Evolutionary conservation across 2,329 filamentous ascomycete genomes (phyloP), one percentile per base, ranked within the genome.

Genomic region (Eurotiales sp.): DNA sequence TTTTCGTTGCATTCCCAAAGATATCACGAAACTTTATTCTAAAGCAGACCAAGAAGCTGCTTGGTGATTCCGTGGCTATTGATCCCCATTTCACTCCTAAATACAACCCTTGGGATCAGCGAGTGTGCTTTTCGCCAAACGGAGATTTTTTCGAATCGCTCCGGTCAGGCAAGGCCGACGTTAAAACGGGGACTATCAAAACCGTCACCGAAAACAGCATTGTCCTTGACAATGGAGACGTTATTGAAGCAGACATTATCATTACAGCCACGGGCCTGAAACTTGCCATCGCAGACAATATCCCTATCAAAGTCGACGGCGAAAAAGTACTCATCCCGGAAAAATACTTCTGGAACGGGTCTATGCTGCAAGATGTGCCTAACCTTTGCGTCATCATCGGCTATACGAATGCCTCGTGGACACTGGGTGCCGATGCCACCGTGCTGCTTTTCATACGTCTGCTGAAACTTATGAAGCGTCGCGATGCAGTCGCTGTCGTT

Each of bases 31-130:
- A 61, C 29, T 32, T 80, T n/a, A 60, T 88, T 25, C 73, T 69
- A 15, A 59, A 61, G 2, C 65, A 63, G 27, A 77, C 80, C 25
- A 67, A 70, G 41, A 59, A 63, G n/a, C 69, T 75, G 36, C 73
- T 89, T 0, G 84, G 85, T 1, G 62, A 66, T 7, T 67, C 72
- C 15, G 67, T 83, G 30, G 75, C 81, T 2, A 66, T 78, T 36
- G 77, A 85, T 50, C 76, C 80, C 1, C 81, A 88, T 64, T 88
- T 88, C 66, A 79, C 77, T 6, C 85, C 85, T 0, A 65, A 64
- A 2, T 87, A 88, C 59, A 76, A 80, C 34, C 84, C 84, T 0
- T 85, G 87, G 77, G 79, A 90, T 50, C 88, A 95, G 65, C 81
- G 90, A 0, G 72, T 93, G 7, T 93, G 89, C 60, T 72, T 89